Evolutionary conservation across 176 grass and related monocot species (phyloP).

Genomic region (Oryza nivara): DNA sequence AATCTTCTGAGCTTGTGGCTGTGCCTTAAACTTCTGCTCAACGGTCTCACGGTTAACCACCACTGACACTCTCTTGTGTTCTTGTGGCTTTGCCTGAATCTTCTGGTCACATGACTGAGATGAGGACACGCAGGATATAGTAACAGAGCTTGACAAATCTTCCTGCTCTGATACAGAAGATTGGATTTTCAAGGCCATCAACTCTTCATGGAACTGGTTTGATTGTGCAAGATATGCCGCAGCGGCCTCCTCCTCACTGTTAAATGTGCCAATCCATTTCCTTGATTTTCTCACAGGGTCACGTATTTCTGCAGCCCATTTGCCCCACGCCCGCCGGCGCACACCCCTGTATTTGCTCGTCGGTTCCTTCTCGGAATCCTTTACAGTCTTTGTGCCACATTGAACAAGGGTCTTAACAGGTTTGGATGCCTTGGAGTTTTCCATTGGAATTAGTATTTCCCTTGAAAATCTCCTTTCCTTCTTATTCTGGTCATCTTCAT

Average conservation of each 20-base stretch:
- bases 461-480: conserved; percentile 47
- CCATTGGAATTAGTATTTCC: conserved; percentile 29
- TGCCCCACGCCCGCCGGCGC: conserved; percentile 47
- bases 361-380: conserved; percentile 34
- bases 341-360: conserved; percentile 57
- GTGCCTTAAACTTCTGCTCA: not conserved
- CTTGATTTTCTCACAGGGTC: conserved; percentile 52
- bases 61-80: not conserved
- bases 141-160: conserved; percentile 40
- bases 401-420: conserved; percentile 24
- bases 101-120: conserved; percentile 23
- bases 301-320: conserved; percentile 62
- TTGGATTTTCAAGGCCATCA: conserved; percentile 39
- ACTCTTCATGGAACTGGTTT: not conserved
- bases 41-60: not conserved
- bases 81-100: conserved; percentile 12
- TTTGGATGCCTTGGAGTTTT: not conserved
- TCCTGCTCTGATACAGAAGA: not conserved
- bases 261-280: conserved; percentile 55
- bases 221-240: conserved; percentile 33
- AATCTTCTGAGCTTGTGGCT: conserved; percentile 11
- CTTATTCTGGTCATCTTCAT: conserved; percentile 43
- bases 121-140: conserved; percentile 42
- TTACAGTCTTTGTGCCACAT: conserved; percentile 17
- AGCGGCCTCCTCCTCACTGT: conserved; percentile 48